phyloP scores from a whole-genome alignment of 139 green algal species.

The Tetraselmis chui region DNA sequence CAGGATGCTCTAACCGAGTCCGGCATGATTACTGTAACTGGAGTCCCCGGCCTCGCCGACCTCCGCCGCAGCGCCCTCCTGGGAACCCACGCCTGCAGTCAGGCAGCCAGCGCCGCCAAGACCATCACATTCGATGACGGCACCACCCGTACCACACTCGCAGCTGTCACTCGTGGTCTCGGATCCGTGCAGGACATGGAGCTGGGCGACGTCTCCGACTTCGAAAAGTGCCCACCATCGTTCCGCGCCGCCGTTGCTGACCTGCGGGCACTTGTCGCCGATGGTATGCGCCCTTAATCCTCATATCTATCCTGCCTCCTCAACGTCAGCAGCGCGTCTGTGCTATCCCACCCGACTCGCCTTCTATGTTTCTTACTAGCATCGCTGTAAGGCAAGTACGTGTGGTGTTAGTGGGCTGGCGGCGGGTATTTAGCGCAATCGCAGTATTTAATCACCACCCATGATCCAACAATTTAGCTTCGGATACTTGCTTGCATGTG shows the following conservation, averaged over 20 bases:
- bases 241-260: neutral
- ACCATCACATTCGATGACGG: constrained; percentile 9
- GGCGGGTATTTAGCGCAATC: no score
- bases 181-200: constrained; percentile 4
- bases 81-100: neutral
- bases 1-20: neutral
- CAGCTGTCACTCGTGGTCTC: neutral
- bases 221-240: neutral
- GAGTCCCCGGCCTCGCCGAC: constrained; percentile 3
- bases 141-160: constrained; percentile 8
- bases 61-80: neutral
- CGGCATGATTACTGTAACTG: neutral
- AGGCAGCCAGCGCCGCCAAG: neutral
- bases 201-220: neutral
- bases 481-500: no score
- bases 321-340: no score
- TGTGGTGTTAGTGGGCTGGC: no score
- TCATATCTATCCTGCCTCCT: no score
- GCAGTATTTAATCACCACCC: no score
- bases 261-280: constrained; percentile 2
- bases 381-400: no score
- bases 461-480: no score
- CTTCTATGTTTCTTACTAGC: no score
- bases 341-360: no score
- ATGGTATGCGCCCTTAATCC: no score